Conservation (phyloP, 2,329 filamentous ascomycete species). For the Clarireedia homoeocarpa region DNA sequence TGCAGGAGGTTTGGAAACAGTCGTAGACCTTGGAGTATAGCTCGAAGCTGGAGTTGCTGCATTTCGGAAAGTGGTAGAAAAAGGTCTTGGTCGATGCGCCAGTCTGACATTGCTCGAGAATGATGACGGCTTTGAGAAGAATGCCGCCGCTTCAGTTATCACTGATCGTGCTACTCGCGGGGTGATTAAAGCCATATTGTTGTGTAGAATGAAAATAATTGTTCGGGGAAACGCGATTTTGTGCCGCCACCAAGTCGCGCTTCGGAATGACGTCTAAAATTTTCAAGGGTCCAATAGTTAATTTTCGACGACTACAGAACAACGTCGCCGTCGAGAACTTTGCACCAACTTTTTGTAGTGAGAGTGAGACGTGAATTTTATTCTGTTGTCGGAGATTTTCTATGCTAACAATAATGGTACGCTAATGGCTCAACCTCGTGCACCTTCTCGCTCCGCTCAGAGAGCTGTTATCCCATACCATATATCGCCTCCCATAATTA, state of each 20-base stretch:
- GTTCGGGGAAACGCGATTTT: conserved; percentile 10
- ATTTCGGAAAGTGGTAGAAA: conserved; percentile 18
- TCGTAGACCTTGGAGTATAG: conserved; percentile 18
- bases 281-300: background rate
- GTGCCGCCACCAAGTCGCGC: background rate
- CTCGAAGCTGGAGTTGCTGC: conserved; percentile 21
- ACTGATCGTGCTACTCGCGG: conserved; percentile 19
- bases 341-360: background rate
- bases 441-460: background rate
- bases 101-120: background rate
- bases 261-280: background rate
- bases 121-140: background rate
- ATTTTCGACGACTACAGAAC: background rate
- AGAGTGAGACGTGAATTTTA: background rate
- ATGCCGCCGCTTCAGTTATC: conserved; percentile 13
- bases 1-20: conserved; percentile 5
- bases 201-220: conserved; percentile 4
- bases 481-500: conserved; percentile 19
- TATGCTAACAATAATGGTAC: background rate
- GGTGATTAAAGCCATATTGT: conserved; percentile 7
- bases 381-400: no score
- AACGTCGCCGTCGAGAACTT: background rate
- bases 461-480: no score
- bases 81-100: conserved; percentile 11
- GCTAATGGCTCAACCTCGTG: background rate